Evolutionary conservation across 306 rosid species (phyloP), one percentile per base, ranked within the genome.

Genomic region (Inga leiocalycina): DNA sequence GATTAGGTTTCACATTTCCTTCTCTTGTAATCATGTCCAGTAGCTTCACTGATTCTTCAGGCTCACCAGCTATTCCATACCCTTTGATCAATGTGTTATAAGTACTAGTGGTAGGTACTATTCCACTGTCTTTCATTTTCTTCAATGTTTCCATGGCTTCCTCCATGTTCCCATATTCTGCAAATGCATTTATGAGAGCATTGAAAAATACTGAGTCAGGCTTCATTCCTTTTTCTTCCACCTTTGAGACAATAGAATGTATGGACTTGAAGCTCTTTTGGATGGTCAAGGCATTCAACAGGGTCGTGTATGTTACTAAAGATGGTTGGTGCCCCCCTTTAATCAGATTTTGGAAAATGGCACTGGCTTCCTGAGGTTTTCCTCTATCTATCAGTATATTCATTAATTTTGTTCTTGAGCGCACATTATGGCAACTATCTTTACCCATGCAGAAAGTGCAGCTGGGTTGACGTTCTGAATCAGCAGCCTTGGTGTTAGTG

Each of bases 61-160:
- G 93, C 85, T 61, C 86, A 84, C 97, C 87, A 3, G 85, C 90
- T 76, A 90, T 88, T 75, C 97, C 97, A 76, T 88, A 90, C 75
- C 97, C 94, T 89, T 92, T 90, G 62, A 92, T 92, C 71, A 92
- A 84, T 7, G 93, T 82, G 81, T 92, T 89, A 24, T 89, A 90
- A 76, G 93, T 92, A 83, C 89, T 74, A 65, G 88, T 85, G 32
- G 85, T 79, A 16, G 89, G 94, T 67, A 72, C 79, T 52, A 90
- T 51, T 80, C 93, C 94, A 89, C 89, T 88, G 56, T 83, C 86
- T 89, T 86, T 89, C 94, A 92, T 92, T 80, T 92, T 88, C 82
- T 76, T 71, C 35, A 92, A 77, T 67, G 84, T 64, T 79, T 80
- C 83, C 89, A 86, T 82, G 81, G 97, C 94, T 84, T 92, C 91